Percentiles rank a stretch among this genome's conserved stretches.
phyloP scores from a whole-genome alignment of 192 early-diverging fungal species.

The Umbelopsis sp. region DNA sequence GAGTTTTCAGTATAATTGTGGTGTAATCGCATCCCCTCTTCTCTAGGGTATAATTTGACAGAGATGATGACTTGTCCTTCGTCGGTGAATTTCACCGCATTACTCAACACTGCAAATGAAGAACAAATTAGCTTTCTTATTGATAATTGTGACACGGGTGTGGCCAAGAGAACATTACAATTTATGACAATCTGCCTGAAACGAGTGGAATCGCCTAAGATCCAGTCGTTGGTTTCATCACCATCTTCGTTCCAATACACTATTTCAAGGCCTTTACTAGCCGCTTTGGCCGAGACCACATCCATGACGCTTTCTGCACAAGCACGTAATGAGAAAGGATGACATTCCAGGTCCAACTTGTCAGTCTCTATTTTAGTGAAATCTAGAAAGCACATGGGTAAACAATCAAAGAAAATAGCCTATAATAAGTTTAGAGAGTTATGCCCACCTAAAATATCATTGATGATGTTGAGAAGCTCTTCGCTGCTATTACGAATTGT shows the following conservation, averaged over 20 bases:
- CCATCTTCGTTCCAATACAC: conserved; percentile 56
- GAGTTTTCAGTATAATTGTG: neutral
- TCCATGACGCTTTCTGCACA: conserved; percentile 61
- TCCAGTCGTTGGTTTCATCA: conserved; percentile 23
- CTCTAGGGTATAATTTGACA: conserved; percentile 18
- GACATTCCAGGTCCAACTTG: conserved; percentile 66
- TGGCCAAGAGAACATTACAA: conserved; percentile 20
- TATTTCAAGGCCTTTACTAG: conserved; percentile 61
- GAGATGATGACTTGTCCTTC: conserved; percentile 43
- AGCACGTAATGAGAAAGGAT: conserved; percentile 56
- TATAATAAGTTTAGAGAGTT: neutral
- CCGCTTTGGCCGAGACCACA: conserved; percentile 62
- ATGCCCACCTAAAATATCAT: conserved; percentile 39
- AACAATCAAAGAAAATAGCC: neutral
- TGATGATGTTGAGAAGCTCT: conserved; percentile 47
- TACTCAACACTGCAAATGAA: conserved; percentile 24
- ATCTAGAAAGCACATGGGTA: neutral
- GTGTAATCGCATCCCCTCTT: neutral
- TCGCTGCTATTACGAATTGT: conserved; percentile 49
- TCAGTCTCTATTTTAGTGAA: conserved; percentile 73
- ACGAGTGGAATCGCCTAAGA: conserved; percentile 54
- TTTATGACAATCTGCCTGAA: conserved; percentile 59
- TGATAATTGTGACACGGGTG: neutral
- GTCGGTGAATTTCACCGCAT: conserved; percentile 60
- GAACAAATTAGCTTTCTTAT: neutral